Percentiles rank a stretch among this genome's conserved stretches.
Evolutionary conservation across 768 basidiomycete genomes (phyloP).

Genomic region (Pseudohyphozyma bogoriensis): DNA sequence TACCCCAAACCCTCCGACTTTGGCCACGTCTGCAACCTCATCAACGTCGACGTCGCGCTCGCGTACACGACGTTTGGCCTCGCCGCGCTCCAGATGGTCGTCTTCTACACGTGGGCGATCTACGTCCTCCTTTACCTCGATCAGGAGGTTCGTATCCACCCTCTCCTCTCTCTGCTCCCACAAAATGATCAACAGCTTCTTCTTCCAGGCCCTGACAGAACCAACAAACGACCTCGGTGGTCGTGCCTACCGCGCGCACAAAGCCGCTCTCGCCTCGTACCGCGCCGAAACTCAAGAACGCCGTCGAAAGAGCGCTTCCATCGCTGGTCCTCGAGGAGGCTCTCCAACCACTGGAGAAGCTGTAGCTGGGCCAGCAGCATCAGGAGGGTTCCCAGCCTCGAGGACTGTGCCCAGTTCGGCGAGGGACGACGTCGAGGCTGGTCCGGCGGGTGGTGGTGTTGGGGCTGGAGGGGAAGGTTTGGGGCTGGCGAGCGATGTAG

Average conservation of each 20-base stretch:
- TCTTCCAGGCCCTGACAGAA: constrained; percentile 12
- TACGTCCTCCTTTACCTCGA: constrained; percentile 50
- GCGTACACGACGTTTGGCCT: constrained; percentile 24
- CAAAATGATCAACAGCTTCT: constrained; percentile 39
- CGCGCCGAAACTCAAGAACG: neutral
- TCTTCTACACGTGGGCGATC: constrained; percentile 46
- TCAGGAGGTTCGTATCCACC: constrained; percentile 51
- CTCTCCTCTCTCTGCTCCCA: constrained; percentile 53
- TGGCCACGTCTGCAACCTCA: constrained; percentile 23
- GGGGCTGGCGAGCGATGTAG: neutral
- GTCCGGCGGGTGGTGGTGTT: neutral
- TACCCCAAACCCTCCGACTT: constrained; percentile 25
- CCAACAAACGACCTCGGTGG: constrained; percentile 25
- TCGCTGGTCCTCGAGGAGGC: neutral
- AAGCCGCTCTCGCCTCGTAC: constrained; percentile 6
- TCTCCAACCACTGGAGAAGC: neutral
- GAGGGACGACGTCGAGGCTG: neutral
- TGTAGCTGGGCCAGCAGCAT: neutral
- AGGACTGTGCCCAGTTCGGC: neutral
- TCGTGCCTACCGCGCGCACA: constrained; percentile 8
- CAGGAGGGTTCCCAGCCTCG: neutral
- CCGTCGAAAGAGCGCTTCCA: neutral
- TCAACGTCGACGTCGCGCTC: constrained; percentile 22
- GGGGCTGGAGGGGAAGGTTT: neutral
- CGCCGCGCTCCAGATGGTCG: constrained; percentile 7